These are phyloP conservation scores for Parathielavia appendiculata DNA, from an alignment of 495 filamentous ascomycete species.

Conservation along the genomic window DNA sequence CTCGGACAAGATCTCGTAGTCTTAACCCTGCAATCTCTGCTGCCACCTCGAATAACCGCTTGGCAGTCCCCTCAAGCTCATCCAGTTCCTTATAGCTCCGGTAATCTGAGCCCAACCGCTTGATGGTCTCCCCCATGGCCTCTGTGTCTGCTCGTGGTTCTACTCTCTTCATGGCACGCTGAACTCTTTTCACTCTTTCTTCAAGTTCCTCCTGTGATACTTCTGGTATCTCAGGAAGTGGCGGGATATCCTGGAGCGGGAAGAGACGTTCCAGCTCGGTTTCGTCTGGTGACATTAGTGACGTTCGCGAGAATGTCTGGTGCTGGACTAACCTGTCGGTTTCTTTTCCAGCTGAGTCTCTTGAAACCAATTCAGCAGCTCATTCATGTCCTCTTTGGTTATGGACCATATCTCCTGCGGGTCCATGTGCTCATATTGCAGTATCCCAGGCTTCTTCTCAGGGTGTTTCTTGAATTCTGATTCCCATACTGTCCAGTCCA, in stretches of 20 bases:
- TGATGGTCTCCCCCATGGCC: neutral
- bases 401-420: slow-evolving; percentile 67
- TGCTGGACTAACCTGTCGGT: slow-evolving; percentile 35
- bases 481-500: slow-evolving; percentile 73
- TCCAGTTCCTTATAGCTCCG: slow-evolving; percentile 15
- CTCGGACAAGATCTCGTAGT: slow-evolving; percentile 22
- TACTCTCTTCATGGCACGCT: slow-evolving; percentile 19
- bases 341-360: slow-evolving; percentile 57
- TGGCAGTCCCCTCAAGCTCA: slow-evolving; percentile 23
- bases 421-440: slow-evolving; percentile 43
- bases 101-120: slow-evolving; percentile 22
- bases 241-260: slow-evolving; percentile 30
- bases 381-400: slow-evolving; percentile 62
- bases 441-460: slow-evolving; percentile 20
- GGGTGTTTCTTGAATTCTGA: slow-evolving; percentile 41
- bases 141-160: slow-evolving; percentile 5
- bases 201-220: slow-evolving; percentile 25
- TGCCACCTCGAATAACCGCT: slow-evolving; percentile 26
- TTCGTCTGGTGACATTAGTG: slow-evolving; percentile 20
- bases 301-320: neutral
- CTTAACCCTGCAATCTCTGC: slow-evolving; percentile 23
- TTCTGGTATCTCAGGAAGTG: slow-evolving; percentile 26
- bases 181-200: slow-evolving; percentile 24
- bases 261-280: slow-evolving; percentile 46
- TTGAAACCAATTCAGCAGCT: slow-evolving; percentile 88